Evolutionary conservation across 169 alveolate genomes (phyloP).

Genomic region (Eimeria acervulina): DNA sequence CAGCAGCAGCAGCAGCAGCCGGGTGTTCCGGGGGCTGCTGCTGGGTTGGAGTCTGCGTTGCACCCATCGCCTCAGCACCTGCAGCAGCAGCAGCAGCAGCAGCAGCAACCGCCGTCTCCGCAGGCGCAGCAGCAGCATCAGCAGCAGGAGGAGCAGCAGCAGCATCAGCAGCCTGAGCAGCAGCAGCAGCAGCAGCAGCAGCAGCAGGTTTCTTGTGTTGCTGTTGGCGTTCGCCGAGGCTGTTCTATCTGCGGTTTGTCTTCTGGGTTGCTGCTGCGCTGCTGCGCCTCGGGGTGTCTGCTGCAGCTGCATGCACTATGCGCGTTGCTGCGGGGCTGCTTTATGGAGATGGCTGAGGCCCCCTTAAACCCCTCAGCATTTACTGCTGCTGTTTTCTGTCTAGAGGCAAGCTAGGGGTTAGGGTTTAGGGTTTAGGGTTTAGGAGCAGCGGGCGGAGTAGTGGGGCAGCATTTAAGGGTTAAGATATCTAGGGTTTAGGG

Average conservation of each 20-base stretch:
- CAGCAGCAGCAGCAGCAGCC: not conserved
- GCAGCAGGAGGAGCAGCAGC: not conserved
- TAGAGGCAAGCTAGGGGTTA: conserved; percentile 36
- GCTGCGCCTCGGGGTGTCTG: conserved; percentile 67
- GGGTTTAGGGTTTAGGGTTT: not conserved
- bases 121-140: too few species aligned
- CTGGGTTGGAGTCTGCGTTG: not conserved
- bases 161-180: conserved; percentile 29
- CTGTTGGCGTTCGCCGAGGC: not conserved
- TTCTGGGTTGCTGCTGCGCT: conserved; percentile 70
- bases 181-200: too few species aligned
- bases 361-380: conserved; percentile 22
- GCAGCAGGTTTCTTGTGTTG: not conserved
- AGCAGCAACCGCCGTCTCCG: too few species aligned
- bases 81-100: conserved; percentile 56
- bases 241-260: conserved; percentile 62
- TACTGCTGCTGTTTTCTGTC: conserved; percentile 79
- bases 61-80: not conserved
- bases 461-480: too few species aligned
- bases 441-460: too few species aligned
- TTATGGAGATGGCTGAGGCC: conserved; percentile 83
- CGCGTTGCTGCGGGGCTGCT: conserved; percentile 83
- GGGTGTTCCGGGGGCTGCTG: not conserved
- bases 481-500: not conserved
- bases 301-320: conserved; percentile 78